phyloP scores from a whole-genome alignment of 176 grass and related monocot species.

The Musa troglodytarum region DNA sequence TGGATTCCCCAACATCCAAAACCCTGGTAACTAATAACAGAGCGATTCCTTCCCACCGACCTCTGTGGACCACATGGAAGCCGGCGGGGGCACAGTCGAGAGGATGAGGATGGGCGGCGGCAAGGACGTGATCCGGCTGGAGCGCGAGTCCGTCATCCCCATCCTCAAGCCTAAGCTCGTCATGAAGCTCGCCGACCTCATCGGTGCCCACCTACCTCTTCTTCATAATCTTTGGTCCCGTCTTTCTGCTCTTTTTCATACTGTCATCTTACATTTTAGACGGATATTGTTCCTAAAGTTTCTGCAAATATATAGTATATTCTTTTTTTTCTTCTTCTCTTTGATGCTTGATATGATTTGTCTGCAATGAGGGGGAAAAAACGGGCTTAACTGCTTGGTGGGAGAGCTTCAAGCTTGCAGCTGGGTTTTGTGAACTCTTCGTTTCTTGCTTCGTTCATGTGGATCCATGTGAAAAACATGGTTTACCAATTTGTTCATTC shows the following conservation, averaged over 20 bases:
- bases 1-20: no score
- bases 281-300: no score
- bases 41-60: no score
- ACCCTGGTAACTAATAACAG: no score
- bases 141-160: constrained; percentile 83
- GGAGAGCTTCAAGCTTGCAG: no score
- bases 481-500: background rate
- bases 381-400: no score
- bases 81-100: constrained; percentile 4
- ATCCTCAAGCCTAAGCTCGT: constrained; percentile 83
- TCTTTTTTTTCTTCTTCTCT: no score
- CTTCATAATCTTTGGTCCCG: background rate
- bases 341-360: no score
- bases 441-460: background rate
- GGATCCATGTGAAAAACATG: background rate
- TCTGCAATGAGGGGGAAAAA: no score
- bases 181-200: constrained; percentile 92
- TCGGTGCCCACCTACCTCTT: constrained; percentile 32
- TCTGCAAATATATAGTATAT: no score
- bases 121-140: constrained; percentile 68
- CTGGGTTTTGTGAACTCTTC: background rate
- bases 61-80: no score
- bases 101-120: background rate
- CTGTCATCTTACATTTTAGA: no score
- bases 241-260: background rate